Conservation (phyloP, 257 asterid genomes). For the Solanum medicagineum region DNA sequence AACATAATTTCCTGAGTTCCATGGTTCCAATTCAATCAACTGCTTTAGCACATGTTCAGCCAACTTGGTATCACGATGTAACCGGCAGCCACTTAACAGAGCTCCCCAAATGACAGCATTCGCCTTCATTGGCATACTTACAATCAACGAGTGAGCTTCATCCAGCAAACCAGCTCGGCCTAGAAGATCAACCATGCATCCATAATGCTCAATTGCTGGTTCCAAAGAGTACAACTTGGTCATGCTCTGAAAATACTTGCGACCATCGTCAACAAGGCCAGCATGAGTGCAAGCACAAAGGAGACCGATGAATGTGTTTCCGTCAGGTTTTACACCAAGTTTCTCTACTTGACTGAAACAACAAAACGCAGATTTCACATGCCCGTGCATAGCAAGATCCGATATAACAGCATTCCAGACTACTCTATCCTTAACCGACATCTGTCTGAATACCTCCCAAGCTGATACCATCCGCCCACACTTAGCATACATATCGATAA, state of each 20-base stretch:
- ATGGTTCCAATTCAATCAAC: slow-evolving; percentile 32
- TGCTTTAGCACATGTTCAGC: slow-evolving; percentile 28
- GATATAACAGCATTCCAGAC: slow-evolving; percentile 28
- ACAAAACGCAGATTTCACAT: slow-evolving; percentile 22
- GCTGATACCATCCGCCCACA: slow-evolving; percentile 26
- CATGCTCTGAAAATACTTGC: slow-evolving; percentile 19
- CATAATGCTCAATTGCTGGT: slow-evolving; percentile 28
- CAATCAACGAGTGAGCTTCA: slow-evolving; percentile 22
- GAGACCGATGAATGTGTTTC: slow-evolving; percentile 34
- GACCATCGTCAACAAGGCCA: slow-evolving; percentile 40
- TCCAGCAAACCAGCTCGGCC: slow-evolving; percentile 31
- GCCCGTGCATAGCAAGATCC: slow-evolving; percentile 36
- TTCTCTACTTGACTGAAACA: slow-evolving; percentile 27
- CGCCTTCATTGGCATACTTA: slow-evolving; percentile 28
- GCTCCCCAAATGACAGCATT: slow-evolving; percentile 45
- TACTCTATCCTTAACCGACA: slow-evolving; percentile 29
- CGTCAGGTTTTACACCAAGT: slow-evolving; percentile 26
- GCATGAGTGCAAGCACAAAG: slow-evolving; percentile 41
- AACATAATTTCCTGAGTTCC: slow-evolving; percentile 32
- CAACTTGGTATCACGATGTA: slow-evolving; percentile 28
- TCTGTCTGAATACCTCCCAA: slow-evolving; percentile 20
- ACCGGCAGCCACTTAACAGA: slow-evolving; percentile 32
- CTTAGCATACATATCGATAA: slow-evolving; percentile 36
- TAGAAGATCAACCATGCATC: slow-evolving; percentile 45
- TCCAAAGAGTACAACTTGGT: slow-evolving; percentile 7